Evolutionary conservation across 495 filamentous ascomycete species (phyloP), one percentile per base, ranked within the genome.

Genomic region (Penicillium coprophilum): DNA sequence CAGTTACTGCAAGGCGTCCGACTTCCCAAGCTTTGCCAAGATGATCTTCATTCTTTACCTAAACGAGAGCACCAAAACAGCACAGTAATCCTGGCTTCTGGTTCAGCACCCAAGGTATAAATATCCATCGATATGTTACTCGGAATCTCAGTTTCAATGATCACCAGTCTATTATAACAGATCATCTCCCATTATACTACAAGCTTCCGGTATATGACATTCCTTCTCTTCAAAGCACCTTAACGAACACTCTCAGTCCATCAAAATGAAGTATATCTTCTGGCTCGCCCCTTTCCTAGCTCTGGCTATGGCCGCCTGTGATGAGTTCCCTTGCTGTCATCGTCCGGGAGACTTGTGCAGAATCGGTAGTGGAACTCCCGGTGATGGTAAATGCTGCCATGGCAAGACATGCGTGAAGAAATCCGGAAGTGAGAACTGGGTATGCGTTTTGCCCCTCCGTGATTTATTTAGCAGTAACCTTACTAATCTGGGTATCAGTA

Each of bases 221-320:
- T 39, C 6, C 1, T 39, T 13, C 7, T 15, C 34, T 45, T 15
- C 5, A 55, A 55, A 40, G 6, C 6, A 48, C 32, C 19, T 48
- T 28, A 21, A 20, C 44, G 48, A 47, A 55, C 53, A 13, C 32
- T 24, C 44, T 27, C 21, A 47, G 44, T 20, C 44, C 31, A 47
- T 8, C 56, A 58, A 58, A 58, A 58, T 58, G 56, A 58, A 58
- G 20, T 58, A 52, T 21, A 52, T 58, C 11, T 48, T 58, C 40
- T 24, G 52, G 40, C 40, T 58, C 48, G 49, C 56, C 41, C 36
- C 56, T 32, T 41, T 58, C 41, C 48, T 58, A 30, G 41, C 30
- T 39, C 32, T 58, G 8, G 56, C 56, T 9, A n/a, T 58, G 40
- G 56, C 56, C 31, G 41, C 49, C 40, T 52, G 56, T 45, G 30